These are phyloP conservation scores for Magnolia changhungtana DNA, from an alignment of 164 flowering plant genomes.

Conservation along the genomic window DNA sequence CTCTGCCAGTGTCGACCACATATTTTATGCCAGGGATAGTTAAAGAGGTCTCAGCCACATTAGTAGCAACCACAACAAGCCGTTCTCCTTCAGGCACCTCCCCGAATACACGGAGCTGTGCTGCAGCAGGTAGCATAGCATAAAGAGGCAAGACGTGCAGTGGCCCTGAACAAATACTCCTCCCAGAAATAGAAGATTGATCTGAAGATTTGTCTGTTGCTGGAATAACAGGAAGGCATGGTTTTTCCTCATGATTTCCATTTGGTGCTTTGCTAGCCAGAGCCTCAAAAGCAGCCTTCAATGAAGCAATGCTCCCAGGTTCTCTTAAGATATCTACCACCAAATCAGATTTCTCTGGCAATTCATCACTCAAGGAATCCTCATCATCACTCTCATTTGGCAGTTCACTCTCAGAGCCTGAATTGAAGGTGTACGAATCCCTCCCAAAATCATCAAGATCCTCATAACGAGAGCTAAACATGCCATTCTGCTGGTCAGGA, in stretches of 20 bases:
- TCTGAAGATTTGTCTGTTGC: constrained; percentile 17
- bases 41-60: constrained; percentile 98
- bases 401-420: constrained; percentile 60
- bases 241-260: constrained; percentile 16
- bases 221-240: constrained; percentile 5
- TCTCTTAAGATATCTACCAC: constrained; percentile 36
- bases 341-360: constrained; percentile 21
- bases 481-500: constrained; percentile 36
- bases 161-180: constrained; percentile 30
- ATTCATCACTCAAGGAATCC: constrained; percentile 16
- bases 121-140: constrained; percentile 91
- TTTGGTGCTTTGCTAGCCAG: constrained; percentile 43
- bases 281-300: constrained; percentile 81
- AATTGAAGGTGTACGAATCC: constrained; percentile 43
- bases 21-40: constrained; percentile 95
- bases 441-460: constrained; percentile 39
- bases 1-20: constrained; percentile 97
- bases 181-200: constrained; percentile 15
- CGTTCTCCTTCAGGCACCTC: constrained; percentile 73
- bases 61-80: constrained; percentile 93
- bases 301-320: constrained; percentile 45
- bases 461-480: constrained; percentile 55
- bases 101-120: constrained; percentile 84
- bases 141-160: constrained; percentile 82
- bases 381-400: constrained; percentile 30